phyloP scores from a whole-genome alignment of 345 rosid species.

The Laguncularia racemosa region DNA sequence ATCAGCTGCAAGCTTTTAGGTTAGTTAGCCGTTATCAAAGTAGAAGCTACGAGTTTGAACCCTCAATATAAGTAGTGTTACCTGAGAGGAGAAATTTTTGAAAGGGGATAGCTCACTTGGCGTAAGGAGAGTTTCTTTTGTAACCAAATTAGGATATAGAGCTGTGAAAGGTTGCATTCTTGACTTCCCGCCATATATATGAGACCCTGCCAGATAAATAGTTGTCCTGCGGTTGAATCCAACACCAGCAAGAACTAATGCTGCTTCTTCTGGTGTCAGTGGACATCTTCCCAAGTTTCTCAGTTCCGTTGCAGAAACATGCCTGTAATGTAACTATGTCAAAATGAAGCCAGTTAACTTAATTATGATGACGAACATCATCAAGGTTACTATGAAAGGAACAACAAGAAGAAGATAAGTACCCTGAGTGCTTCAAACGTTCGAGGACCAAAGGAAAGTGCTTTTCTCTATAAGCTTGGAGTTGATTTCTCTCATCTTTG shows the following conservation, averaged over 20 bases:
- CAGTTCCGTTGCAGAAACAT: slow-evolving; percentile 44
- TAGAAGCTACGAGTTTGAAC: neutral
- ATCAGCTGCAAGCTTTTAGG: too few relatives aligned
- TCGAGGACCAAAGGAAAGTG: slow-evolving; percentile 78
- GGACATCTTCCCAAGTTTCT: slow-evolving; percentile 84
- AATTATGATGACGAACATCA: neutral
- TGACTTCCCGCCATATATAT: slow-evolving; percentile 56
- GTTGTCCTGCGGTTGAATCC: slow-evolving; percentile 56
- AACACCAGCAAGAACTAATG: slow-evolving; percentile 75
- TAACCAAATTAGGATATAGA: slow-evolving; percentile 76
- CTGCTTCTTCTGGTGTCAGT: slow-evolving; percentile 95
- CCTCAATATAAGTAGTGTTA: slow-evolving; percentile 8
- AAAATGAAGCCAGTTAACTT: neutral
- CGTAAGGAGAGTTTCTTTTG: slow-evolving; percentile 84
- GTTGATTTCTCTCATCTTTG: slow-evolving; percentile 58
- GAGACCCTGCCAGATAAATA: slow-evolving; percentile 79
- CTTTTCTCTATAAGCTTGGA: slow-evolving; percentile 62
- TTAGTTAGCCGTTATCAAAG: too few relatives aligned
- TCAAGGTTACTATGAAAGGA: neutral
- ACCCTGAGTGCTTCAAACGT: slow-evolving; percentile 57
- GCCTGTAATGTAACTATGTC: slow-evolving; percentile 23
- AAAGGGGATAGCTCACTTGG: slow-evolving; percentile 72
- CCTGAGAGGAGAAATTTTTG: slow-evolving; percentile 86
- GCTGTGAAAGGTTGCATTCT: slow-evolving; percentile 64
- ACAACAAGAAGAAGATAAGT: slow-evolving; percentile 9